phyloP scores from a whole-genome alignment of 441 rosid genomes.

The Metrosideros polymorpha region DNA sequence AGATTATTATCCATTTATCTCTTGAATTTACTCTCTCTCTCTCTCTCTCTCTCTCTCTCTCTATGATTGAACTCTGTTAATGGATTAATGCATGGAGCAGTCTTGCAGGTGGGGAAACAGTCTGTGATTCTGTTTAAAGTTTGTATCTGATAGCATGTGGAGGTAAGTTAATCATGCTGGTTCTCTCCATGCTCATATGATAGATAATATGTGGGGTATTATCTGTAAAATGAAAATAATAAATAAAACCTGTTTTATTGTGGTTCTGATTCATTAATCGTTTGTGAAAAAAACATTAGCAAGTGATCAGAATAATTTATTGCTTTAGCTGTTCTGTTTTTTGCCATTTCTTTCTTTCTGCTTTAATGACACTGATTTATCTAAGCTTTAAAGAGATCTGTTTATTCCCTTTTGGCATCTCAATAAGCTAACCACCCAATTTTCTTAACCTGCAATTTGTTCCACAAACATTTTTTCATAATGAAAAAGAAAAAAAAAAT shows the following conservation, averaged over 20 bases:
- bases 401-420: not conserved
- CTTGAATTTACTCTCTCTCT: not conserved
- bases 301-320: not conserved
- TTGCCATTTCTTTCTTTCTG: not conserved
- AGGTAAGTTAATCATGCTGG: not conserved
- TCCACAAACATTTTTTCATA: not conserved
- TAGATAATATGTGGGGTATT: not conserved
- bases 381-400: not conserved
- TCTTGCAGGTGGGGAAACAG: not conserved
- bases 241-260: not conserved
- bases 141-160: not conserved
- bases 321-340: not conserved
- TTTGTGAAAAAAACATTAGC: not conserved
- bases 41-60: not conserved
- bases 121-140: not conserved
- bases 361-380: not conserved
- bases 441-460: not conserved
- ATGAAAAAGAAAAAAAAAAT: not conserved
- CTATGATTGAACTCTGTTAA: not conserved
- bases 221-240: not conserved
- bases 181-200: not conserved
- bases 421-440: not conserved
- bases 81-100: not conserved
- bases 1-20: not conserved
- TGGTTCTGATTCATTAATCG: not conserved